These are phyloP conservation scores for Alternaria ethzedia DNA, from an alignment of 2,329 filamentous ascomycete species.

Conservation along the genomic window DNA sequence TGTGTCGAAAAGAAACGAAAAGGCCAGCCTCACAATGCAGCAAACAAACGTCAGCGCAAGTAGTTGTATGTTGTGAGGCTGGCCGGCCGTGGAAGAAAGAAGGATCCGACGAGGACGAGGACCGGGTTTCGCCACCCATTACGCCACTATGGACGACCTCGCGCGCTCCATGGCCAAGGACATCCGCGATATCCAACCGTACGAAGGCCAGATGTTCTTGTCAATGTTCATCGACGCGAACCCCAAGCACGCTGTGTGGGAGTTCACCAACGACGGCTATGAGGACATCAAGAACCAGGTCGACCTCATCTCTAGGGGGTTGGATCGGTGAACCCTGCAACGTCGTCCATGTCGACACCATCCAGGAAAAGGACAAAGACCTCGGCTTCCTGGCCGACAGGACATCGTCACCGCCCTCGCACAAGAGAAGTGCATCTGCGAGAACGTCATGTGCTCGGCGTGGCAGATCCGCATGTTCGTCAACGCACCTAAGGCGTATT, in stretches of 20 bases:
- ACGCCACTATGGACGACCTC: conserved; percentile 32
- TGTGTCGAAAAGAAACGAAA: conserved; percentile 25
- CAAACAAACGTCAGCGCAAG: conserved; percentile 40
- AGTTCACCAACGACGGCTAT: conserved; percentile 24
- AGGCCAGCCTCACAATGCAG: conserved; percentile 43
- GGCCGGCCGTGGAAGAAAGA: background rate
- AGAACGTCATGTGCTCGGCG: conserved; percentile 45
- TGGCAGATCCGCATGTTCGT: conserved; percentile 48
- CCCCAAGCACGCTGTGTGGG: conserved; percentile 12
- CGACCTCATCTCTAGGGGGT: too few species aligned
- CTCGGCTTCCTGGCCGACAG: conserved; percentile 35
- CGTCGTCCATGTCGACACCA: background rate
- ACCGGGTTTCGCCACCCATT: conserved; percentile 25
- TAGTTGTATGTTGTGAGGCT: conserved; percentile 13
- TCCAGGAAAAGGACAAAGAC: conserved; percentile 38
- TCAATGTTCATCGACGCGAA: conserved; percentile 24
- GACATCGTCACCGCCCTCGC: conserved; percentile 37
- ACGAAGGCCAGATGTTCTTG: conserved; percentile 42
- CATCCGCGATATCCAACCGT: conserved; percentile 29
- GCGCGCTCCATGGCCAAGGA: conserved; percentile 35
- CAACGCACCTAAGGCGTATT: conserved; percentile 44
- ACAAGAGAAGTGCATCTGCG: conserved; percentile 46
- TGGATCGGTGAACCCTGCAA: too few species aligned
- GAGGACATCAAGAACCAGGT: background rate
- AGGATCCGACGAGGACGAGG: background rate